phyloP scores from a whole-genome alignment of 2,329 filamentous ascomycete genomes.

The Colletotrichum orbiculare region DNA sequence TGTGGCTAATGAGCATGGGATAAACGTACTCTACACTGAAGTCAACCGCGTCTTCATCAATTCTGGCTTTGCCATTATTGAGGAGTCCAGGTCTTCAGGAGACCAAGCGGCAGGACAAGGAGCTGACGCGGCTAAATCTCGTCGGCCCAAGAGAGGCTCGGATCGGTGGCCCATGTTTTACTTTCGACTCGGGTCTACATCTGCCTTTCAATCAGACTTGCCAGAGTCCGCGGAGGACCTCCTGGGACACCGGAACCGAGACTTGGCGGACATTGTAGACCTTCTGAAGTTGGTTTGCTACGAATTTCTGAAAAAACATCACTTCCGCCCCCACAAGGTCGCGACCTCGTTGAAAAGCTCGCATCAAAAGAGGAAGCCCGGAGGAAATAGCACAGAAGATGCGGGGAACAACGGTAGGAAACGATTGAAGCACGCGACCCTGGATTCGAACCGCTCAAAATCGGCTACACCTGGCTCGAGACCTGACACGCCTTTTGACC shows the following conservation, averaged over 20 bases:
- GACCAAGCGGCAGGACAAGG: slow-evolving; percentile 43
- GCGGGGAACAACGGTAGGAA: neutral
- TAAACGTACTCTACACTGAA: slow-evolving; percentile 78
- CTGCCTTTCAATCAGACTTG: neutral
- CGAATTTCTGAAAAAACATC: slow-evolving; percentile 80
- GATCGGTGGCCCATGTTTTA: slow-evolving; percentile 93
- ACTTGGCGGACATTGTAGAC: slow-evolving; percentile 65
- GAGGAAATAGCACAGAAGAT: neutral
- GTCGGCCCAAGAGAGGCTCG: slow-evolving; percentile 69
- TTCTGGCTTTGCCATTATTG: slow-evolving; percentile 80
- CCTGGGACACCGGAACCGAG: slow-evolving; percentile 58
- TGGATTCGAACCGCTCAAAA: slow-evolving; percentile 18
- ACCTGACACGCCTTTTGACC: slow-evolving; percentile 47
- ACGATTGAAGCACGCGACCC: neutral
- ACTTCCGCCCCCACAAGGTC: slow-evolving; percentile 68
- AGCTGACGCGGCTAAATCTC: slow-evolving; percentile 55
- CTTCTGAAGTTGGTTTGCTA: slow-evolving; percentile 76
- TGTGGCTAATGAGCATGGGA: slow-evolving; percentile 63
- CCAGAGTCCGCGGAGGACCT: slow-evolving; percentile 43
- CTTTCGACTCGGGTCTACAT: slow-evolving; percentile 67
- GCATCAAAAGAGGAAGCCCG: neutral
- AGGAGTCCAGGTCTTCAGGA: slow-evolving; percentile 47
- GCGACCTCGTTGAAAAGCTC: slow-evolving; percentile 32
- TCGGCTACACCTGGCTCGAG: slow-evolving; percentile 23
- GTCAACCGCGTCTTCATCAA: slow-evolving; percentile 81